Conservation (phyloP, 169 alveolate genomes). For the Cardiosporidium cionae region DNA sequence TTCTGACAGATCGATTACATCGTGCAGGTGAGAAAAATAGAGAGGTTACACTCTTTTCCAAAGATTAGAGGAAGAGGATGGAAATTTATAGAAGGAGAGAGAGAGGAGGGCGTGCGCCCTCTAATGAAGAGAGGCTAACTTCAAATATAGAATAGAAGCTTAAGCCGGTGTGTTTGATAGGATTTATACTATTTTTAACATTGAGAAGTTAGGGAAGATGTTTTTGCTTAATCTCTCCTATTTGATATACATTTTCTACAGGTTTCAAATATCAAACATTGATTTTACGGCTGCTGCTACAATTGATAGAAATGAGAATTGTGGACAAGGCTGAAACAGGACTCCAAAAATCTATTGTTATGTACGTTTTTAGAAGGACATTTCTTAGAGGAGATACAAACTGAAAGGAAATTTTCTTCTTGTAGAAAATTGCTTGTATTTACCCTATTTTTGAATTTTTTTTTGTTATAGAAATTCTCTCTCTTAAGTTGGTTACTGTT, state of each 20-base stretch:
- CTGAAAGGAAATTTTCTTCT: too few species aligned
- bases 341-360: slow-evolving; percentile 21
- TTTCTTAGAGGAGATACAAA: background rate
- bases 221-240: too few species aligned
- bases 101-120: background rate
- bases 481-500: too few species aligned
- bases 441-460: too few species aligned
- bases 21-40: slow-evolving; percentile 20
- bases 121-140: background rate
- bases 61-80: background rate
- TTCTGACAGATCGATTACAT: slow-evolving; percentile 32
- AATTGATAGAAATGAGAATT: slow-evolving; percentile 3
- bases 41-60: background rate
- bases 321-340: slow-evolving; percentile 7
- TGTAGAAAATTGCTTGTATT: too few species aligned
- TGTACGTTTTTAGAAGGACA: slow-evolving; percentile 3
- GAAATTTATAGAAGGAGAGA: background rate
- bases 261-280: slow-evolving; percentile 25
- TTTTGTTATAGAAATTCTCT: too few species aligned
- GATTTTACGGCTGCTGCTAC: slow-evolving; percentile 19
- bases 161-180: background rate
- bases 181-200: too few species aligned
- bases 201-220: too few species aligned
- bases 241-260: too few species aligned
- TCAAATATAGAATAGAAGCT: background rate